Evolutionary conservation across 306 rosid genomes (phyloP), one percentile per base, ranked within the genome.

Genomic region (Cicer bijugum): DNA sequence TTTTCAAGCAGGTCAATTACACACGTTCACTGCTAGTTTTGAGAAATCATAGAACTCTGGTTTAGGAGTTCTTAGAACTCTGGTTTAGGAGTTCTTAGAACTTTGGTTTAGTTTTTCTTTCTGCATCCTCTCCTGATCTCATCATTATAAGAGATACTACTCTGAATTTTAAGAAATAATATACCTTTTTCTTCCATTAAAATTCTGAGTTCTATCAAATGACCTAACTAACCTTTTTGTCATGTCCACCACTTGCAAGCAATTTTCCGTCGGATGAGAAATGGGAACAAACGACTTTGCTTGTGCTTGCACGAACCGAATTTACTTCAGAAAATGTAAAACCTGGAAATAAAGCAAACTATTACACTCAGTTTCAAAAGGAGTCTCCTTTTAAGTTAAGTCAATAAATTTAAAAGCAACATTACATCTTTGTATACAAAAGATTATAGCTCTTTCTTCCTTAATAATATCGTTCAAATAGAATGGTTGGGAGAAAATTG

Each of bases 221-320:
- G 72, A 51, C 14, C 46, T 4, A 40, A 67, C 87, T 72, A 76
- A 90, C 99, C 92, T 91, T 95, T 81, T 95, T 95, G 80, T 95
- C 99, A 79, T 91, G 99, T 65, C 99, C 97, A 57, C 99, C 99
- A 57, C 96, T 95, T 48, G 97, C 92, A 71, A 95, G 91, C 83
- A 95, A 85, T 78, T 95, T 95, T 69, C 99, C 99, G 79, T 95
- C 99, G 2, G 97, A 88, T 39, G 99, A 95, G 76, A 95, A 91
- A 84, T 95, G 99, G 82, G 88, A 91, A 71, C 93, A 88, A 46
- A 84, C 59, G 43, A 95, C 97, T 86, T 95, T 95, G 82, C 64
- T 87, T 56, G 84, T 12, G 85, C 99, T 91, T 68, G 99, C 96
- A 70, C 75, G 85, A 71, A 80, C 83, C 23, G 88, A 78, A 77